These are phyloP conservation scores for Cryptosporidium meleagridis DNA, from an alignment of 169 alveolate species.

Conservation along the genomic window DNA sequence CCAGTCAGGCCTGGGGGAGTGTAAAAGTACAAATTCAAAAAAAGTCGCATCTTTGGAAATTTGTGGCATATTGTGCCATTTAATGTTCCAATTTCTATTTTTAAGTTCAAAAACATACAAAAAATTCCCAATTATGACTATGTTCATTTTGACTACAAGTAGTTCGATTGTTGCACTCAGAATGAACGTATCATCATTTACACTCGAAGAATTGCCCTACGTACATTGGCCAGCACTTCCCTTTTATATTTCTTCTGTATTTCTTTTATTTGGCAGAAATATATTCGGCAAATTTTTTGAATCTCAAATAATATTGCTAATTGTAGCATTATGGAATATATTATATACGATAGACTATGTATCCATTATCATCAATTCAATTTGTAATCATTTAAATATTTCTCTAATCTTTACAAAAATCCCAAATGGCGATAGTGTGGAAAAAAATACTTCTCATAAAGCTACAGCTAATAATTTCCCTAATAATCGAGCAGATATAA, in stretches of 20 bases:
- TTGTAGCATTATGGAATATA: conserved; percentile 46
- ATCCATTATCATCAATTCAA: background rate
- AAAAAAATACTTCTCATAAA: background rate
- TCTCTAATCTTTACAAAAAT: conserved; percentile 7
- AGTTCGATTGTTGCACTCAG: conserved; percentile 56
- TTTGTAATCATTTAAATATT: conserved; percentile 41
- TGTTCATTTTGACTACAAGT: conserved; percentile 37
- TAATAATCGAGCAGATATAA: background rate
- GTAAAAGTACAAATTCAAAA: background rate
- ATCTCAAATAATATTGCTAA: background rate
- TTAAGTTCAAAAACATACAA: conserved; percentile 4
- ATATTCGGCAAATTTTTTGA: conserved; percentile 1
- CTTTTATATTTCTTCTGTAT: conserved; percentile 33
- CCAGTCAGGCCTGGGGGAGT: background rate
- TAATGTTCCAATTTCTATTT: conserved; percentile 53
- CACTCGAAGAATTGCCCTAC: conserved; percentile 50
- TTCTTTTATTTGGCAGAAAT: conserved; percentile 37
- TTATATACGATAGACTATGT: conserved; percentile 42
- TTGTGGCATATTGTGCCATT: conserved; percentile 55
- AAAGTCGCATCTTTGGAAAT: conserved; percentile 51
- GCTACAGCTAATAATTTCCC: background rate
- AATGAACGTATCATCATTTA: conserved; percentile 72
- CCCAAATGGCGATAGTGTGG: background rate
- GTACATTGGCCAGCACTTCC: conserved; percentile 72
- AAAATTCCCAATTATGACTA: conserved; percentile 3